These are phyloP conservation scores for Naganishia onofrii DNA, from an alignment of 768 basidiomycete genomes.

Conservation along the genomic window DNA sequence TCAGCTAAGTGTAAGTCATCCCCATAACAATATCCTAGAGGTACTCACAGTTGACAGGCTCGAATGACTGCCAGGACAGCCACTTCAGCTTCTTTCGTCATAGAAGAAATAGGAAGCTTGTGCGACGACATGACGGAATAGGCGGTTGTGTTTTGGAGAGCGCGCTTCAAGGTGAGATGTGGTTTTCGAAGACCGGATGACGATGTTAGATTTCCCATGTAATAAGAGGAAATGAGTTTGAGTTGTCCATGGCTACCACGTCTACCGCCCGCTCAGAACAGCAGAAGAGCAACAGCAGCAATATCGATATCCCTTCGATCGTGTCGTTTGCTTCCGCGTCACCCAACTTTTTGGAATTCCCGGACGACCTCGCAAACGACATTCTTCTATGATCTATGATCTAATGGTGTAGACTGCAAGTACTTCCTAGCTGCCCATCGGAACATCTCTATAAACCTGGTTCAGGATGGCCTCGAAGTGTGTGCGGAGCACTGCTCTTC, in stretches of 20 bases:
- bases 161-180: not conserved
- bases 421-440: not conserved
- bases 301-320: not conserved
- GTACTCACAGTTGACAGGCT: conserved; percentile 65
- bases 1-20: not conserved
- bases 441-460: not conserved
- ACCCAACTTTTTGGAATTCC: conserved; percentile 4
- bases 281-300: too few relatives aligned
- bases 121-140: not conserved
- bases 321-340: not conserved
- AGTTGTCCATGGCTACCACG: too few relatives aligned
- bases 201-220: not conserved
- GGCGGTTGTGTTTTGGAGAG: not conserved
- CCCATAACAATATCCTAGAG: not conserved
- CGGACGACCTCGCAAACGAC: not conserved
- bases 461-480: not conserved
- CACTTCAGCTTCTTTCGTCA: conserved; percentile 70
- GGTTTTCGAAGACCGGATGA: not conserved
- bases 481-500: not conserved
- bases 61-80: conserved; percentile 82
- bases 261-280: too few relatives aligned
- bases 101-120: conserved; percentile 52
- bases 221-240: not conserved
- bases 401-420: too few relatives aligned
- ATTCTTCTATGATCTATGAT: too few relatives aligned